These are phyloP conservation scores for Durotheca rogersii DNA, from an alignment of 495 filamentous ascomycete species.

Conservation along the genomic window DNA sequence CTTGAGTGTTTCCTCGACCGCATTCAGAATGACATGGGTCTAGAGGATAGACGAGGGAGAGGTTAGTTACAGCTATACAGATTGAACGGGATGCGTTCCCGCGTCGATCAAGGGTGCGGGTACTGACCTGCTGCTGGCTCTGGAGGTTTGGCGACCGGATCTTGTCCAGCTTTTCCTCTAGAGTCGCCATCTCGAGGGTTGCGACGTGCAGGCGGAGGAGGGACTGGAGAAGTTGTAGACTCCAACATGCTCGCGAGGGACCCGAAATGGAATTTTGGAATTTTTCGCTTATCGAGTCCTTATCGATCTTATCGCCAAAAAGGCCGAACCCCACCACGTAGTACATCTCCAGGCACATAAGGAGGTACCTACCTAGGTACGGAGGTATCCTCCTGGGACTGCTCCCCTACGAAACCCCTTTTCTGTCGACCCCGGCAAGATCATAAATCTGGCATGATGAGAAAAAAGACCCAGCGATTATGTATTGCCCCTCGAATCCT, in stretches of 20 bases:
- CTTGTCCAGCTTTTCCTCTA: conserved; percentile 90
- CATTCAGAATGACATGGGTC: conserved; percentile 84
- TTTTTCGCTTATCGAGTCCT: conserved; percentile 33
- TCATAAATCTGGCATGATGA: no score
- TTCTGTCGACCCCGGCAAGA: no score
- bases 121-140: conserved; percentile 83
- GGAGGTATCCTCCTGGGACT: no score
- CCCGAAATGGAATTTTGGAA: conserved; percentile 35
- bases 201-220: conserved; percentile 23
- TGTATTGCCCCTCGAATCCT: no score
- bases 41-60: conserved; percentile 36
- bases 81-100: no score
- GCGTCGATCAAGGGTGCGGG: no score
- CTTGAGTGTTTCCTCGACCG: conserved; percentile 87
- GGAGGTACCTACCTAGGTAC: background rate
- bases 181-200: conserved; percentile 64
- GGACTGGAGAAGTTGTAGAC: conserved; percentile 14
- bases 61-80: no score
- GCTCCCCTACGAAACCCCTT: no score
- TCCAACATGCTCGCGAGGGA: background rate
- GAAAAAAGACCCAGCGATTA: no score
- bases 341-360: background rate
- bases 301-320: conserved; percentile 34
- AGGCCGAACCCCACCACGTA: conserved; percentile 29
- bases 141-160: conserved; percentile 95